These are phyloP conservation scores for Symmetrospora coprosmae DNA, from an alignment of 768 basidiomycete species.

Conservation along the genomic window DNA sequence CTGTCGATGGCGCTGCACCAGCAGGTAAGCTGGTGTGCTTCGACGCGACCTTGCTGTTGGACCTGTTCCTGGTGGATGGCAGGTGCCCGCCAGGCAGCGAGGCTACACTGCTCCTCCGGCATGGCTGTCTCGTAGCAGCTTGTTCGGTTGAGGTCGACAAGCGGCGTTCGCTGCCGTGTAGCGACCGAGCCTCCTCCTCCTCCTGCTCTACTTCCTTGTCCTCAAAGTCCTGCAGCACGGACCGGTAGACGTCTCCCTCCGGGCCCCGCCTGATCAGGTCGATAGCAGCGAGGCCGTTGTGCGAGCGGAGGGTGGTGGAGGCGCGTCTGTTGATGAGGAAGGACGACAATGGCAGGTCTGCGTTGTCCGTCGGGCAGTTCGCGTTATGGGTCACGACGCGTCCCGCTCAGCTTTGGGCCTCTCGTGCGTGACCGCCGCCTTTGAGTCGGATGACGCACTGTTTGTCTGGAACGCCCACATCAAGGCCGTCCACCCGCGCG, in stretches of 20 bases:
- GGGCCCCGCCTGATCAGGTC: constrained; percentile 74
- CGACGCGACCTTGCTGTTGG: background rate
- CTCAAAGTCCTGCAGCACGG: constrained; percentile 82
- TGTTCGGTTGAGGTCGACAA: too few species aligned
- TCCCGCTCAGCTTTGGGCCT: too few species aligned
- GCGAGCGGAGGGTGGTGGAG: constrained; percentile 62
- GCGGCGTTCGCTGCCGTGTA: too few species aligned
- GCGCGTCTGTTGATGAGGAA: constrained; percentile 85
- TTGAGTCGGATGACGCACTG: too few species aligned
- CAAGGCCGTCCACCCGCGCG: constrained; percentile 73
- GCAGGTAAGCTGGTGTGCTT: constrained; percentile 13
- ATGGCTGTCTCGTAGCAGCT: too few species aligned
- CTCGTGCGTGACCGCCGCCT: too few species aligned
- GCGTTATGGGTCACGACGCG: too few species aligned
- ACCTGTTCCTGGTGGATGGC: too few species aligned
- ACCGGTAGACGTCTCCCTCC: constrained; percentile 67
- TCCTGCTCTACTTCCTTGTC: constrained; percentile 41
- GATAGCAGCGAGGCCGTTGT: constrained; percentile 64
- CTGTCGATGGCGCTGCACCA: background rate
- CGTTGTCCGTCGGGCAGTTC: too few species aligned
- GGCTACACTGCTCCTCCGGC: too few species aligned
- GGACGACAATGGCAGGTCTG: constrained; percentile 74
- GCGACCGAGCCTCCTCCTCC: too few species aligned
- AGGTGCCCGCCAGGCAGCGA: too few species aligned
- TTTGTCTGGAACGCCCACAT: constrained; percentile 80